phyloP scores from a whole-genome alignment of 306 rosid genomes.

The Senna tora region DNA sequence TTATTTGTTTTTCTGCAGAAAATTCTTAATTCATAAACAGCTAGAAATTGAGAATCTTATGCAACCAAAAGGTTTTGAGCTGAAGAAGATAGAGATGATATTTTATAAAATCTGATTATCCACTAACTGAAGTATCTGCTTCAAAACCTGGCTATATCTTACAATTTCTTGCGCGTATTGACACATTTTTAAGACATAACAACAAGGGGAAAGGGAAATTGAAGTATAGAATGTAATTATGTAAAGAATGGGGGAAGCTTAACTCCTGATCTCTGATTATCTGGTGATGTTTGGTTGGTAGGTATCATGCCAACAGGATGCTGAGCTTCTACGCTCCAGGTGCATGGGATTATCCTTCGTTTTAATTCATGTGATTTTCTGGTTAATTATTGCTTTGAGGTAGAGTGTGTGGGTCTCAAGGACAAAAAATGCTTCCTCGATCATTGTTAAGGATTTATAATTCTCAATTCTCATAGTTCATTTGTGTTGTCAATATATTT shows the following conservation, averaged over 20 bases:
- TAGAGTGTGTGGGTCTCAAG: neutral
- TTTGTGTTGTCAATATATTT: neutral
- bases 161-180: neutral
- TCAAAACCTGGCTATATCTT: conserved; percentile 12
- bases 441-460: conserved; percentile 5
- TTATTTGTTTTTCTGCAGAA: neutral
- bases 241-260: neutral
- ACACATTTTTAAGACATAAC: neutral
- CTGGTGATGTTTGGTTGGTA: conserved; percentile 27
- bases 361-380: conserved; percentile 4
- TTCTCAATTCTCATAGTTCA: neutral
- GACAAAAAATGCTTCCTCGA: neutral
- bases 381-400: neutral
- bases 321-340: conserved; percentile 99
- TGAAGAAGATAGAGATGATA: neutral
- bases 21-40: neutral
- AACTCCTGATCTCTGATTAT: neutral
- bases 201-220: neutral
- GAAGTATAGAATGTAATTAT: too few relatives aligned
- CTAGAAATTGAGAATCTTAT: neutral
- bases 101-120: neutral
- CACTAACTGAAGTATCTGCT: neutral
- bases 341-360: conserved; percentile 36
- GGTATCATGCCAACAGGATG: conserved; percentile 99
- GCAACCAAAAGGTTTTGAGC: neutral